phyloP scores from a whole-genome alignment of 1,284 basidiomycete species.

The Fomitiporia mediterranea region DNA sequence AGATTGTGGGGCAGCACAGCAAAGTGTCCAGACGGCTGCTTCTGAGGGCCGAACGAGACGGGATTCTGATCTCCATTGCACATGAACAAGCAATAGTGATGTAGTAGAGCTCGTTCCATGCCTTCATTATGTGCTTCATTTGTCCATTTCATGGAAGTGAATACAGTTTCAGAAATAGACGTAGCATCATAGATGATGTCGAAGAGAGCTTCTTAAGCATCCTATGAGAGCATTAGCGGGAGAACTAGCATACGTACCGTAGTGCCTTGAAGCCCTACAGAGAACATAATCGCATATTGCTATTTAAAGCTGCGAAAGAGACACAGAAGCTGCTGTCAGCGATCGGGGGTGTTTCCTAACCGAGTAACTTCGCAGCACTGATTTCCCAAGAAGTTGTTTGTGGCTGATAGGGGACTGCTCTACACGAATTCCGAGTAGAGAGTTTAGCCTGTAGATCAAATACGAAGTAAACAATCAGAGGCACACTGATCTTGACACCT shows the following conservation, averaged over 20 bases:
- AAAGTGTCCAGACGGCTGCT: too few species aligned
- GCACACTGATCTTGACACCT: not conserved
- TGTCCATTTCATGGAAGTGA: too few species aligned
- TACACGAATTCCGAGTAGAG: not conserved
- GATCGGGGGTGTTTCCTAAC: not conserved
- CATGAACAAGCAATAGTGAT: too few species aligned
- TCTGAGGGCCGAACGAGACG: not conserved
- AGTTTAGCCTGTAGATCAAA: not conserved
- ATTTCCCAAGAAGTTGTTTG: not conserved
- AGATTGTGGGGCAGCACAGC: slow-evolving; percentile 3
- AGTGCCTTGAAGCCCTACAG: too few species aligned
- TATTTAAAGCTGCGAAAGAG: too few species aligned
- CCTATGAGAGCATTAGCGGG: too few species aligned
- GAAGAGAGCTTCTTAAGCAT: too few species aligned
- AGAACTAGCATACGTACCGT: too few species aligned
- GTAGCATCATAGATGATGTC: not conserved
- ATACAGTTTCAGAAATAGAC: not conserved
- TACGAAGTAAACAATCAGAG: not conserved
- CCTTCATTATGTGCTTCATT: too few species aligned
- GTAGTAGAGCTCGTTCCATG: too few species aligned
- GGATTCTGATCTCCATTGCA: not conserved
- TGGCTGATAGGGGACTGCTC: not conserved
- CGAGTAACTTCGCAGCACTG: not conserved
- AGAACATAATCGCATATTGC: too few species aligned
- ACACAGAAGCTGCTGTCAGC: not conserved